phyloP scores from a whole-genome alignment of 2,329 filamentous ascomycete genomes.

The Aspergillus sp. region DNA sequence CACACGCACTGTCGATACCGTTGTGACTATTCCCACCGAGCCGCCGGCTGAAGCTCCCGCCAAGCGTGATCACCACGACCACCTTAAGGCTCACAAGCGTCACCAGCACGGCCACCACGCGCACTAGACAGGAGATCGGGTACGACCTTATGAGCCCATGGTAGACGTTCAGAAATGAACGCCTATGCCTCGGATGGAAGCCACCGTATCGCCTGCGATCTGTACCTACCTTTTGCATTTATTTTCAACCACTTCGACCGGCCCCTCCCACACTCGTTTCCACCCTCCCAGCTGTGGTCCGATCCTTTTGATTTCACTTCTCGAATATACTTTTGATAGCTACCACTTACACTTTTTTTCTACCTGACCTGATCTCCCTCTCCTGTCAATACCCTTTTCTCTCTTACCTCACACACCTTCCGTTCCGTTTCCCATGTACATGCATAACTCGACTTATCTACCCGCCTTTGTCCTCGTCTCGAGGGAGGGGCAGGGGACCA shows the following conservation, averaged over 20 bases:
- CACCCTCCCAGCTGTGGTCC: conserved; percentile 1
- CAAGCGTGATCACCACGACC: conserved; percentile 25
- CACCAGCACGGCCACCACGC: conserved; percentile 33
- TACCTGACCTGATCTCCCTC: not conserved
- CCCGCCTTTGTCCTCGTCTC: not conserved
- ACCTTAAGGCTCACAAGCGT: conserved; percentile 28
- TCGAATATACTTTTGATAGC: conserved; percentile 16
- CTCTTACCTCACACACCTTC: not conserved
- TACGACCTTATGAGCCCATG: conserved; percentile 13
- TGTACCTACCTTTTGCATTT: conserved; percentile 7
- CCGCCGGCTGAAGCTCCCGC: conserved; percentile 22
- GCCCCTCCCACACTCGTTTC: conserved; percentile 5
- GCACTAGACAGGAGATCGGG: conserved; percentile 17
- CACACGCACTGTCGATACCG: conserved; percentile 29
- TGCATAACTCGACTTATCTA: not conserved
- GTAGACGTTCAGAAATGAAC: conserved; percentile 12
- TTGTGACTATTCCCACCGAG: conserved; percentile 26
- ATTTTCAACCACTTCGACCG: conserved; percentile 2
- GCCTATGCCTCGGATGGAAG: not conserved
- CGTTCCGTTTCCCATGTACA: conserved; percentile 10
- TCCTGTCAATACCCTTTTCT: conserved; percentile 9
- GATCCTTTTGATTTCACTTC: conserved; percentile 15
- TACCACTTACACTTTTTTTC: conserved; percentile 11
- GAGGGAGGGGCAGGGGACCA: not conserved
- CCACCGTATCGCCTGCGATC: not conserved